Percentiles rank a stretch among this genome's conserved stretches.
Conservation (phyloP, 805 yeast species). For the Metschnikowia cubensis region DNA sequence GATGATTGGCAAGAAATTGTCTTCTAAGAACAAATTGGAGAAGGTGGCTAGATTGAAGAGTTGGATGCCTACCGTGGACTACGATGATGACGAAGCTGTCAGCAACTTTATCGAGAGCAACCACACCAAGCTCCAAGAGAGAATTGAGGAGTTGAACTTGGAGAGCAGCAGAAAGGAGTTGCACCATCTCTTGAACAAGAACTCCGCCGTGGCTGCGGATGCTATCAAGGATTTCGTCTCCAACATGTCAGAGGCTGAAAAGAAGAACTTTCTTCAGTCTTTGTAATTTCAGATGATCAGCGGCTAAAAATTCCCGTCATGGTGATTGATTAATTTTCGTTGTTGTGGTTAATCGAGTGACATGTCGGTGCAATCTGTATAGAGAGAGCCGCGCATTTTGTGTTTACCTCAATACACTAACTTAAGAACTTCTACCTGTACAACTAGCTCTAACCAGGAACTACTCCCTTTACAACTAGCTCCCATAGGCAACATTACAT, state of each 20-base stretch:
- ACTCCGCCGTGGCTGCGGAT: slow-evolving; percentile 26
- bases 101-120: slow-evolving; percentile 83
- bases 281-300: slow-evolving; percentile 4
- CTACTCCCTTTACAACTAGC: neutral
- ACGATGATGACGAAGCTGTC: slow-evolving; percentile 70
- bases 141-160: slow-evolving; percentile 58
- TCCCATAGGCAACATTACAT: neutral
- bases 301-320: neutral
- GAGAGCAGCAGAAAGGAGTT: slow-evolving; percentile 65
- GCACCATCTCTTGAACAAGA: slow-evolving; percentile 45
- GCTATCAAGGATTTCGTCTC: slow-evolving; percentile 36
- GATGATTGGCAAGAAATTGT: slow-evolving; percentile 61
- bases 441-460: too few species aligned
- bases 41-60: slow-evolving; percentile 82
- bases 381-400: slow-evolving; percentile 3
- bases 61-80: slow-evolving; percentile 75
- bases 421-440: neutral
- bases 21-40: slow-evolving; percentile 64
- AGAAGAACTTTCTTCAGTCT: slow-evolving; percentile 24
- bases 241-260: slow-evolving; percentile 34
- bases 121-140: slow-evolving; percentile 57
- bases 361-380: neutral
- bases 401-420: neutral
- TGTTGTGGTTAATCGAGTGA: slow-evolving; percentile 1
- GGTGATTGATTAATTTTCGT: slow-evolving; percentile 1